Evolutionary conservation across 805 yeast genomes (phyloP).

Genomic region (Barnettozyma californica): DNA sequence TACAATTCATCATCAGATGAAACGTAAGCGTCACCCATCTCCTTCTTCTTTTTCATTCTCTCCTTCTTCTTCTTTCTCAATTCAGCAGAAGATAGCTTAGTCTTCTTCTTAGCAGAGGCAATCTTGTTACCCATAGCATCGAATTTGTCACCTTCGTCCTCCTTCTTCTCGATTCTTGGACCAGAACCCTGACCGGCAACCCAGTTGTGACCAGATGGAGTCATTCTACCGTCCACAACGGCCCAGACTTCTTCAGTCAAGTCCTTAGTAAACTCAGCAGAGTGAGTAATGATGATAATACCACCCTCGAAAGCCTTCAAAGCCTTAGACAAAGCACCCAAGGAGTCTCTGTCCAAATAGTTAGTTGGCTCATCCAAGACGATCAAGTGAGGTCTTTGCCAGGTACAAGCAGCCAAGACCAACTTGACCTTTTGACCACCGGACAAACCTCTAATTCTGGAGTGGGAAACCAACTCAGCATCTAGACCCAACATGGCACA

Average conservation of each 20-base stretch:
- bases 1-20: conserved; percentile 91
- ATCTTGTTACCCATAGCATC: conserved; percentile 99
- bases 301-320: conserved; percentile 99
- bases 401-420: conserved; percentile 99
- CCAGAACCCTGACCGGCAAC: conserved; percentile 99
- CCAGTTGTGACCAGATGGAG: conserved; percentile 99
- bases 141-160: conserved; percentile 93
- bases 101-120: conserved; percentile 92
- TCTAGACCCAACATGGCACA: conserved; percentile 98
- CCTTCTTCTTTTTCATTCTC: conserved; percentile 99
- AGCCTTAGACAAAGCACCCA: conserved; percentile 99
- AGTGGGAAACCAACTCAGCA: conserved; percentile 98
- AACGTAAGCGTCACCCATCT: conserved; percentile 97
- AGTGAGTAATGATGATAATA: conserved; percentile 98
- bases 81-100: conserved; percentile 97
- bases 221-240: conserved; percentile 95
- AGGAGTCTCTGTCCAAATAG: conserved; percentile 98
- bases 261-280: conserved; percentile 99
- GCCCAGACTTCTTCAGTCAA: conserved; percentile 99
- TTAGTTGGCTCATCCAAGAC: conserved; percentile 99
- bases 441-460: conserved; percentile 99
- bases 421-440: conserved; percentile 99
- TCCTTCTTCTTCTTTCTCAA: conserved; percentile 99
- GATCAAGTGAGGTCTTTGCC: conserved; percentile 99
- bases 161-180: conserved; percentile 98